Evolutionary conservation across 306 rosid species (phyloP).

Genomic region (Crataegus laevigata): DNA sequence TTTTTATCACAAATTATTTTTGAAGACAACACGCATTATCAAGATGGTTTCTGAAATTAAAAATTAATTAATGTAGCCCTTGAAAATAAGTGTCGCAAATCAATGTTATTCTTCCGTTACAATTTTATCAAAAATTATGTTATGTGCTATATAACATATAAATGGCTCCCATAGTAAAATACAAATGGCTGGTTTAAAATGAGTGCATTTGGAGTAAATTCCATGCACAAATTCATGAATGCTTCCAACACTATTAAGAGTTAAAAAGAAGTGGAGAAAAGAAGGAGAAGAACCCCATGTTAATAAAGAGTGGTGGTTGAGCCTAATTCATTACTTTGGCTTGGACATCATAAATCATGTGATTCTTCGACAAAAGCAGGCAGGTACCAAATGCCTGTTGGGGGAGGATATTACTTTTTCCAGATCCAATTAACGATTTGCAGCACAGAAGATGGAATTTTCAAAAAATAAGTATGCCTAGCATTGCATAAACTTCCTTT

Average conservation of each 20-base stretch:
- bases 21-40: no score
- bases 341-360: background rate
- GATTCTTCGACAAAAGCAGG: slow-evolving; percentile 11
- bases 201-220: background rate
- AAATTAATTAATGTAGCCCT: no score
- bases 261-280: background rate
- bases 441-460: background rate
- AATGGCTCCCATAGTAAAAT: no score
- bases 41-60: no score
- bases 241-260: background rate
- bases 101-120: no score
- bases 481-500: background rate
- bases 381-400: background rate
- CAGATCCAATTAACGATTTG: background rate
- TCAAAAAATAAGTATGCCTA: background rate
- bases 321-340: slow-evolving; percentile 20
- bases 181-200: no score
- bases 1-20: no score
- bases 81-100: no score
- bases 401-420: background rate
- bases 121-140: no score
- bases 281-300: background rate
- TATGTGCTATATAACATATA: no score
- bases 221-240: background rate
- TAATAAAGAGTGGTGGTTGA: background rate